phyloP scores from a whole-genome alignment of 495 filamentous ascomycete species.

The Penicillium psychrofluorescens region DNA sequence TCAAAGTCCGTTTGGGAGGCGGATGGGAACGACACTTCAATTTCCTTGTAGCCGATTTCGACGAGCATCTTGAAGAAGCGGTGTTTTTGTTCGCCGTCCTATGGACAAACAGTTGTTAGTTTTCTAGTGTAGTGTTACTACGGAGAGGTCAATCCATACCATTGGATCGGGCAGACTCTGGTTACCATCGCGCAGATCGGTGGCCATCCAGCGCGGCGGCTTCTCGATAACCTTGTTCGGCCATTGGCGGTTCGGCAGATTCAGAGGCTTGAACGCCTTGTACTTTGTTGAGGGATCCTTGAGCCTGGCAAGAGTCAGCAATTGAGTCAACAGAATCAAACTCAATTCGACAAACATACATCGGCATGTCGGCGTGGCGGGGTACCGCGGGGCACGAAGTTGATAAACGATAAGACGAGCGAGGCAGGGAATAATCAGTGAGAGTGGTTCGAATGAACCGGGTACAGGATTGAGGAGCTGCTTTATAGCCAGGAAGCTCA shows the following conservation, averaged over 20 bases:
- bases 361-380: constrained; percentile 30
- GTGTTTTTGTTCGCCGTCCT: constrained; percentile 94
- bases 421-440: too few relatives aligned
- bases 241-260: constrained; percentile 88
- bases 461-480: too few relatives aligned
- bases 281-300: constrained; percentile 94
- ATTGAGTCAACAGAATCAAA: neutral
- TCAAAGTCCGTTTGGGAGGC: constrained; percentile 93
- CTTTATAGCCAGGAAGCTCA: neutral
- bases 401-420: constrained; percentile 9
- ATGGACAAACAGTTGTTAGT: neutral
- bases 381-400: constrained; percentile 19
- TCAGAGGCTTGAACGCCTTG: constrained; percentile 65
- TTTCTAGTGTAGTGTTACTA: neutral
- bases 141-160: constrained; percentile 39
- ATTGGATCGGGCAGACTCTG: constrained; percentile 84
- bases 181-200: constrained; percentile 82
- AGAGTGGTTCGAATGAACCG: too few relatives aligned
- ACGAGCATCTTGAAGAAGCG: constrained; percentile 91
- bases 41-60: constrained; percentile 94
- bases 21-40: constrained; percentile 94
- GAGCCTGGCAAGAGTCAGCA: constrained; percentile 53
- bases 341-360: constrained; percentile 17
- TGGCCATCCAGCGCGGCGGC: constrained; percentile 78
- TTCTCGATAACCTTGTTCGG: constrained; percentile 69